These are phyloP conservation scores for Peziza echinospora DNA, from an alignment of 495 filamentous ascomycete species.

Conservation along the genomic window DNA sequence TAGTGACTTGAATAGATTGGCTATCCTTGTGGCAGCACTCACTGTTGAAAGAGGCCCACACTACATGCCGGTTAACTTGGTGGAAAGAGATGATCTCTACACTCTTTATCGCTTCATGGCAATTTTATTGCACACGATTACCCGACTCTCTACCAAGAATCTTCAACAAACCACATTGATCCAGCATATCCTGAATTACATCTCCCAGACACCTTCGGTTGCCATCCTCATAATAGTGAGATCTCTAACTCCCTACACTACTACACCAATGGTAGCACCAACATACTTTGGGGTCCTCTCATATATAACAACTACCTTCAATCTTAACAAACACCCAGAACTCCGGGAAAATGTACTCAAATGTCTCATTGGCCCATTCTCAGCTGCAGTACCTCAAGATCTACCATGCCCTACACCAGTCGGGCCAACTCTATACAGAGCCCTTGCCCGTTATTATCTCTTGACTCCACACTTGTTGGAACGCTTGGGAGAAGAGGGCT, in stretches of 20 bases:
- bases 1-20: neutral
- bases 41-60: neutral
- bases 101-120: neutral
- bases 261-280: neutral
- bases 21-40: neutral
- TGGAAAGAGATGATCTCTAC: neutral
- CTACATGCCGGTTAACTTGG: neutral
- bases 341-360: neutral
- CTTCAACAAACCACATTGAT: neutral
- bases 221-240: neutral
- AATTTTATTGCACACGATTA: neutral
- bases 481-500: slow-evolving; percentile 20
- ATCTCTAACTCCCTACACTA: neutral
- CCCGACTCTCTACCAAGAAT: neutral
- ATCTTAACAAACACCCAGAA: neutral
- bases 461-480: slow-evolving; percentile 26
- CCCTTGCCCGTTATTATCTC: slow-evolving; percentile 35
- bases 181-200: neutral
- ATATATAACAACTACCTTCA: neutral
- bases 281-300: neutral
- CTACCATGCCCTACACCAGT: neutral
- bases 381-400: neutral
- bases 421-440: slow-evolving; percentile 37
- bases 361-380: neutral
- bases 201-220: neutral